Base-by-base conservation (phyloP, 139 green algal genomes). In the Pleodorina starrii region DNA sequence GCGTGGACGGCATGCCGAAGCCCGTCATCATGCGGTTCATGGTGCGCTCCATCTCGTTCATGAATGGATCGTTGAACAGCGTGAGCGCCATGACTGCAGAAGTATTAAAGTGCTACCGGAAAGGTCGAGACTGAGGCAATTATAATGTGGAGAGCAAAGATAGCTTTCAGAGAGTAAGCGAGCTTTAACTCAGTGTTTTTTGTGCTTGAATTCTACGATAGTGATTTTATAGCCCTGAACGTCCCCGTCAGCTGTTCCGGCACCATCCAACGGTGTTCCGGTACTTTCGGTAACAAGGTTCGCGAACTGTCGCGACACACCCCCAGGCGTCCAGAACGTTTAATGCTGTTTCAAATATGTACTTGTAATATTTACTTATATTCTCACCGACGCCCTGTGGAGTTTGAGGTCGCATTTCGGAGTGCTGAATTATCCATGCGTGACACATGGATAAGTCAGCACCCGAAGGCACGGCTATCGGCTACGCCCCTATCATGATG, bases 11-110 rank as follows among this genome's bases (percentile, higher is more conserved):
- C 74, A 82, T 82, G 25, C 44, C 46, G 74, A 82, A 82, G 44
- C 44, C 43, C 21, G 6, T 38, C n/a, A 84, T 11, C 48, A 69
- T 71, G 2, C 50, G 32, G 76, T 51, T 71, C 48, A 69, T 71
- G 19, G 50, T 14, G 50, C 76, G 48, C 48, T 71, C 50, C n/a
- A 69, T 71, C 32, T 71, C 74, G 29, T 43, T 44, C 44, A 82
- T 82, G 44, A 66, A 82, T 43, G 74, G 74, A 25, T 82, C 74
- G 74, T 63, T 66, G 29, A 63, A 82, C 44, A 82, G 27, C 17
- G 74, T 82, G 44, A 80, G 72, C 27, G 72, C 72, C 72, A 80
- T 80, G 66, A 43, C 59, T 69, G 59, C n/a, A 29, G 25, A 69
- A 69, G 23, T 35, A 10, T 69, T n/a, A 19, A 29, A 12, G 36